Percentiles rank a stretch among this genome's conserved stretches.
These are phyloP conservation scores for Piper longum DNA, from an alignment of 164 flowering plant genomes.

Conservation along the genomic window DNA sequence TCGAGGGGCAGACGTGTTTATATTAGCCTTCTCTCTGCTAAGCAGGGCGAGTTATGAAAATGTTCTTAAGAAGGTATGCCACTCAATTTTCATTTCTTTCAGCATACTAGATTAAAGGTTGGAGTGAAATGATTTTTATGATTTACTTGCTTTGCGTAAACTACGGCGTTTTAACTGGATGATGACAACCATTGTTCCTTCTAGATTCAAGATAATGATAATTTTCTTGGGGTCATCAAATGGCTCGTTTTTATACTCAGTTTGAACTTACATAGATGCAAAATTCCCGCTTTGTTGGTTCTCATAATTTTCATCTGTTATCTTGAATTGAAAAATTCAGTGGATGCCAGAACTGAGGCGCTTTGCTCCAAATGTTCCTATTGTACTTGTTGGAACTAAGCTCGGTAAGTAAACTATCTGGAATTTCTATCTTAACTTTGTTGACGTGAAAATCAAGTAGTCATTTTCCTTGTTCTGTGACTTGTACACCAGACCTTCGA, in stretches of 20 bases:
- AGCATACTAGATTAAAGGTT: background rate
- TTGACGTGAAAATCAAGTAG: background rate
- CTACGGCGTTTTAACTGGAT: too few relatives aligned
- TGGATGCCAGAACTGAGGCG: conserved; percentile 99
- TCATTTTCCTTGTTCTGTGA: background rate
- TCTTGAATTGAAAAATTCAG: conserved; percentile 17
- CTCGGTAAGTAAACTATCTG: conserved; percentile 35
- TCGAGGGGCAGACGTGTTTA: conserved; percentile 95
- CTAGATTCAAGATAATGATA: too few relatives aligned
- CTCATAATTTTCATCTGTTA: background rate
- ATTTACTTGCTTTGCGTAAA: too few relatives aligned
- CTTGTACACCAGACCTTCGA: conserved; percentile 57
- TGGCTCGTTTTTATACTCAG: too few relatives aligned
- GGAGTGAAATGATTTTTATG: too few relatives aligned
- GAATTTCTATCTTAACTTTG: background rate
- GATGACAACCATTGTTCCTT: too few relatives aligned
- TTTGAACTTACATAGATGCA: background rate
- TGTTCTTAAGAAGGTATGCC: conserved; percentile 87
- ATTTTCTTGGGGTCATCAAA: too few relatives aligned
- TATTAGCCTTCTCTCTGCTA: conserved; percentile 87
- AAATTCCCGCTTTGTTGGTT: too few relatives aligned
- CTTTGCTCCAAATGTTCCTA: conserved; percentile 94
- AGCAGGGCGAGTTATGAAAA: conserved; percentile 97
- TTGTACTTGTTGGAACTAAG: conserved; percentile 95
- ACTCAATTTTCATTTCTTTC: background rate